Evolutionary conservation across 108 stramenopile genomes (phyloP).

Genomic region (Skeletonema potamos): DNA sequence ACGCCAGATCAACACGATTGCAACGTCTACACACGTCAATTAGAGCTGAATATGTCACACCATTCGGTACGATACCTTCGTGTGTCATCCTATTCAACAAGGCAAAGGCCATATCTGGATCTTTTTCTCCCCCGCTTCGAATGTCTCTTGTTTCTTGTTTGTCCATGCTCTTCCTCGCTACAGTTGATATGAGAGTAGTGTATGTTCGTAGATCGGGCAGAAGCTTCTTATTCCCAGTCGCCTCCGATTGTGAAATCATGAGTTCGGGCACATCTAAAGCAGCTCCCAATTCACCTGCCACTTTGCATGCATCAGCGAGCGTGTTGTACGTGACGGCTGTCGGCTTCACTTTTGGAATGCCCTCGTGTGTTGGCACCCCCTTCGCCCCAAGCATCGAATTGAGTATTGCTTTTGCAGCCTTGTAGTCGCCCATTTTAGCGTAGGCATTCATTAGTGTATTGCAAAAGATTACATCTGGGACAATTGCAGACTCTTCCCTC

Average conservation of each 20-base stretch:
- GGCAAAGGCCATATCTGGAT: slow-evolving; percentile 76
- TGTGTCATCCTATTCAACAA: slow-evolving; percentile 71
- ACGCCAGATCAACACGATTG: slow-evolving; percentile 68
- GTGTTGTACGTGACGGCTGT: slow-evolving; percentile 87
- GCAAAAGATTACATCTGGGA: slow-evolving; percentile 82
- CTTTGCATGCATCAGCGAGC: slow-evolving; percentile 76
- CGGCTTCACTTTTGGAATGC: slow-evolving; percentile 57
- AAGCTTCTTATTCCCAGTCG: slow-evolving; percentile 30
- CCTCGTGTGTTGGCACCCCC: slow-evolving; percentile 15
- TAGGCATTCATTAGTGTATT: slow-evolving; percentile 89
- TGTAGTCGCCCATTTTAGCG: slow-evolving; percentile 72
- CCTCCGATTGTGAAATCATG: slow-evolving; percentile 42
- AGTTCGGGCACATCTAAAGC: slow-evolving; percentile 57
- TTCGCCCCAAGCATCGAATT: slow-evolving; percentile 54
- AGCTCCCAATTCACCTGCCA: slow-evolving; percentile 69
- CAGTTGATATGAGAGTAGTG: slow-evolving; percentile 83
- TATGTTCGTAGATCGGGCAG: slow-evolving; percentile 76
- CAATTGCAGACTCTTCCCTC: slow-evolving; percentile 24
- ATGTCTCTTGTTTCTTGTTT: slow-evolving; percentile 38
- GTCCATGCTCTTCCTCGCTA: slow-evolving; percentile 55
- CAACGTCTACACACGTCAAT: slow-evolving; percentile 86
- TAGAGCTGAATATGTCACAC: slow-evolving; percentile 84
- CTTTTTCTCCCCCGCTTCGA: slow-evolving; percentile 51
- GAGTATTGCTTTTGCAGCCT: slow-evolving; percentile 58
- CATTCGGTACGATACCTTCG: slow-evolving; percentile 69